Evolutionary conservation across 257 asterid species (phyloP).

Genomic region (Perilla frutescens): DNA sequence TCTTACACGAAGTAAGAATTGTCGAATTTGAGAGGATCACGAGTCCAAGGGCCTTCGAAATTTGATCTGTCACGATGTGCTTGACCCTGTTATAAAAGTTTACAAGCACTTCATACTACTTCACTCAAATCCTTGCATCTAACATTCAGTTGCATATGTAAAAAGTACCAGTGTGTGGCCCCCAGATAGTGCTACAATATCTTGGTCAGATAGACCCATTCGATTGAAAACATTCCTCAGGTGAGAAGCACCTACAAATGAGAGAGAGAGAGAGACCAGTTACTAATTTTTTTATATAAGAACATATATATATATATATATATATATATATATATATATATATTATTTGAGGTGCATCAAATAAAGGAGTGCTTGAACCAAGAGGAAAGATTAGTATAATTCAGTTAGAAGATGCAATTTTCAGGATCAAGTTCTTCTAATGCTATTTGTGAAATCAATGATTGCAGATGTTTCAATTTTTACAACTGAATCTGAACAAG

Average conservation of each 20-base stretch:
- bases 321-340: too few relatives aligned
- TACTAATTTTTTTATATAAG: neutral
- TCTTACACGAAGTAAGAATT: conserved; percentile 81
- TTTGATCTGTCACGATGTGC: conserved; percentile 89
- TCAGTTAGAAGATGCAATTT: too few relatives aligned
- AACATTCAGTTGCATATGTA: conserved; percentile 9
- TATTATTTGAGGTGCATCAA: neutral
- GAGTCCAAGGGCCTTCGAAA: conserved; percentile 94
- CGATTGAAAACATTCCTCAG: conserved; percentile 71
- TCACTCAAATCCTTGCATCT: neutral
- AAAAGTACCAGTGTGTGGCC: conserved; percentile 81
- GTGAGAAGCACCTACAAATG: conserved; percentile 61
- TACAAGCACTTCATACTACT: conserved; percentile 2
- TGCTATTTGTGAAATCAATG: neutral
- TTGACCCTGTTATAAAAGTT: conserved; percentile 60
- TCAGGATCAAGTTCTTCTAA: too few relatives aligned
- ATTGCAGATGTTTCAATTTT: neutral
- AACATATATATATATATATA: neutral
- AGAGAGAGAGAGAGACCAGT: neutral
- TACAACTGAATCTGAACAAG: neutral
- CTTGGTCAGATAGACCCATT: conserved; percentile 82
- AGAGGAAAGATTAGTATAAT: neutral
- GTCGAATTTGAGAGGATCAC: conserved; percentile 82
- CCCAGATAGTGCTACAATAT: conserved; percentile 84
- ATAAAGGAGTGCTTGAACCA: neutral